Percentiles rank a stretch among this genome's conserved stretches.
phyloP scores from a whole-genome alignment of 495 filamentous ascomycete species.

The Trichoderma reesei region DNA sequence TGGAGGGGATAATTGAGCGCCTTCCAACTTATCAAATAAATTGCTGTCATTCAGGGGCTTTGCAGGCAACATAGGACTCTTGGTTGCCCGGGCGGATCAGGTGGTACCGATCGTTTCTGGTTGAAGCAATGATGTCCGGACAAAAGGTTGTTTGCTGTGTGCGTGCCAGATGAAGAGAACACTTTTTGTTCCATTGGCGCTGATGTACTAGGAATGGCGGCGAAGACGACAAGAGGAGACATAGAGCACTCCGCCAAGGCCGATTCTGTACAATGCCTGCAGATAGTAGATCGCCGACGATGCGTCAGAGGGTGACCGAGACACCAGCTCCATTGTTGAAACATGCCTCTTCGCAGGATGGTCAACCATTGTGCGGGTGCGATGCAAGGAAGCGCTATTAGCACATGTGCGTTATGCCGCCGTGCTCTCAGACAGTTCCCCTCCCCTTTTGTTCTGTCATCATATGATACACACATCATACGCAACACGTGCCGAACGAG shows the following conservation, averaged over 20 bases:
- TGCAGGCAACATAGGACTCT: neutral
- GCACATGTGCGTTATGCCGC: neutral
- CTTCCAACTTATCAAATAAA: neutral
- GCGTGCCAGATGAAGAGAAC: neutral
- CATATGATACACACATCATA: slow-evolving; percentile 7
- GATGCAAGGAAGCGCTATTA: neutral
- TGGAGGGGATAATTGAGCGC: neutral
- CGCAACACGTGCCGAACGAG: neutral
- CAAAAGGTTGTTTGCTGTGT: neutral
- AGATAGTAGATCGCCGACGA: neutral
- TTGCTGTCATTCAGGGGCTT: neutral
- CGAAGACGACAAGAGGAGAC: neutral
- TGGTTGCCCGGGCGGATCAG: neutral
- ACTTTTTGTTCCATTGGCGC: neutral
- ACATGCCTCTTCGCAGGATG: neutral
- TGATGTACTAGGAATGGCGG: neutral
- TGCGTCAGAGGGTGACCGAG: neutral
- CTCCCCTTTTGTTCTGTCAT: neutral
- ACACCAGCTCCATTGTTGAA: neutral
- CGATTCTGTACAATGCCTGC: neutral
- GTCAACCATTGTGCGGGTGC: neutral
- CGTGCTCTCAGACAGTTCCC: neutral
- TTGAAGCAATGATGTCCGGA: neutral
- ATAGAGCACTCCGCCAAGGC: neutral
- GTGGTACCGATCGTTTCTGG: neutral